Evolutionary conservation across 306 rosid species (phyloP).

Genomic region (Hylodesmum podocarpum): DNA sequence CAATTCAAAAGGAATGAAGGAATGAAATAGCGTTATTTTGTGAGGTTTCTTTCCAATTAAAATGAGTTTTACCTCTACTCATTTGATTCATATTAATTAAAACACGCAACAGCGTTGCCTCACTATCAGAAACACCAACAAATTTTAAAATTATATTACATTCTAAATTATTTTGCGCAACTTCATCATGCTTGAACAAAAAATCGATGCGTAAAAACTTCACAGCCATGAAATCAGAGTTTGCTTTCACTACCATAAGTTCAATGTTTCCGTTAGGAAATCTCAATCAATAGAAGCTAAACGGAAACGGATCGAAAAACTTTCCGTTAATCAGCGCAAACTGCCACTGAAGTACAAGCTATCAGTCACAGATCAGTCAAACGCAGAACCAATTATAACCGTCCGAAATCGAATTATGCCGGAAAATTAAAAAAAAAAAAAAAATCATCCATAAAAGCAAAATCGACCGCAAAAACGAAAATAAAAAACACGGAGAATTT

Average conservation of each 20-base stretch:
- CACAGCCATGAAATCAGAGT: neutral
- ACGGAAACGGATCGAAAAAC: slow-evolving; percentile 32
- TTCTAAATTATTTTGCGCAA: neutral
- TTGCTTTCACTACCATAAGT: neutral
- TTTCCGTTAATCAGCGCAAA: slow-evolving; percentile 22
- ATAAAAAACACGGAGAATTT: neutral
- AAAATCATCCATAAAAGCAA: neutral
- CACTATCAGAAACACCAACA: neutral
- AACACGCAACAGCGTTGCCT: neutral
- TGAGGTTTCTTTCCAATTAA: neutral
- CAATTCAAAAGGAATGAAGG: slow-evolving; percentile 1
- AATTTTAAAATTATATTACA: neutral
- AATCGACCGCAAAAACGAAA: neutral
- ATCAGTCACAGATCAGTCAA: slow-evolving; percentile 33
- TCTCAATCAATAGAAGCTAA: slow-evolving; percentile 5
- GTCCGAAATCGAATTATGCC: neutral
- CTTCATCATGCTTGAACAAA: slow-evolving; percentile 10
- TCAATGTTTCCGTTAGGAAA: slow-evolving; percentile 7
- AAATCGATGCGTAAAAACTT: slow-evolving; percentile 8
- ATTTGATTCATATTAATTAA: slow-evolving; percentile 12
- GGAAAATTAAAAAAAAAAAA: neutral
- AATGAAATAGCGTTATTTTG: neutral
- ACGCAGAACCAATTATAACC: slow-evolving; percentile 8
- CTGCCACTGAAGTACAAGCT: slow-evolving; percentile 19
- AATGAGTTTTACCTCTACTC: neutral